These are phyloP conservation scores for Myotisia sp. DNA, from an alignment of 2,329 filamentous ascomycete species.

Conservation along the genomic window DNA sequence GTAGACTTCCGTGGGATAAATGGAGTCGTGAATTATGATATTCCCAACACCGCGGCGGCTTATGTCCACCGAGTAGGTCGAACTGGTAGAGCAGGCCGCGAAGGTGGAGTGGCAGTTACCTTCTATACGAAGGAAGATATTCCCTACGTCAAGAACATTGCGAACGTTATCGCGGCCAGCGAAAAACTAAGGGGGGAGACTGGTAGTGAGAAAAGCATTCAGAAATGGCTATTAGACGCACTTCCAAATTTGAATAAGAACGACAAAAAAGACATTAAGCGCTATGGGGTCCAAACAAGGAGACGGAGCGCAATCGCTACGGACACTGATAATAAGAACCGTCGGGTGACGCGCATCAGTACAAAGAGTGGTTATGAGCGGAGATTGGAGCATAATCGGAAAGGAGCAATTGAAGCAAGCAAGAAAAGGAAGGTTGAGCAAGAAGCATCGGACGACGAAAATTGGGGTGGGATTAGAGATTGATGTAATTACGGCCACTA, in stretches of 20 bases:
- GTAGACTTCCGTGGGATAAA: slow-evolving; percentile 93
- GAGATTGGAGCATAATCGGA: slow-evolving; percentile 32
- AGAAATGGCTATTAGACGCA: slow-evolving; percentile 77
- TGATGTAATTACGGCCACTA: slow-evolving; percentile 16
- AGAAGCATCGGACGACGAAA: slow-evolving; percentile 17
- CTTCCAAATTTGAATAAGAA: slow-evolving; percentile 73
- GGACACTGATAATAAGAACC: slow-evolving; percentile 26
- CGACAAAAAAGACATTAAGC: slow-evolving; percentile 69
- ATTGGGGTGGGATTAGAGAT: slow-evolving; percentile 29
- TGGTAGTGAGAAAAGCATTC: slow-evolving; percentile 45
- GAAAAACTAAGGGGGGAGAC: slow-evolving; percentile 50
- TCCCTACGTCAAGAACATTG: slow-evolving; percentile 74
- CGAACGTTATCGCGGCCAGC: slow-evolving; percentile 76
- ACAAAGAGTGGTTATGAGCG: slow-evolving; percentile 39
- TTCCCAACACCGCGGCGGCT: slow-evolving; percentile 73
- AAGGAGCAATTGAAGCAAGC: slow-evolving; percentile 31
- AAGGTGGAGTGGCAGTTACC: slow-evolving; percentile 80
- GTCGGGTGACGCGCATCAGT: slow-evolving; percentile 55
- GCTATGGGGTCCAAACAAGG: slow-evolving; percentile 63
- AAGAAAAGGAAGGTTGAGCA: slow-evolving; percentile 20
- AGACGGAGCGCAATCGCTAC: slow-evolving; percentile 27
- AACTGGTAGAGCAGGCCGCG: slow-evolving; percentile 74
- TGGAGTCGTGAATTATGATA: slow-evolving; percentile 94
- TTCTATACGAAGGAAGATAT: slow-evolving; percentile 95
- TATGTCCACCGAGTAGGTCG: slow-evolving; percentile 91